Conservation (phyloP, 257 asterid genomes). For the Penstemon davidsonii region DNA sequence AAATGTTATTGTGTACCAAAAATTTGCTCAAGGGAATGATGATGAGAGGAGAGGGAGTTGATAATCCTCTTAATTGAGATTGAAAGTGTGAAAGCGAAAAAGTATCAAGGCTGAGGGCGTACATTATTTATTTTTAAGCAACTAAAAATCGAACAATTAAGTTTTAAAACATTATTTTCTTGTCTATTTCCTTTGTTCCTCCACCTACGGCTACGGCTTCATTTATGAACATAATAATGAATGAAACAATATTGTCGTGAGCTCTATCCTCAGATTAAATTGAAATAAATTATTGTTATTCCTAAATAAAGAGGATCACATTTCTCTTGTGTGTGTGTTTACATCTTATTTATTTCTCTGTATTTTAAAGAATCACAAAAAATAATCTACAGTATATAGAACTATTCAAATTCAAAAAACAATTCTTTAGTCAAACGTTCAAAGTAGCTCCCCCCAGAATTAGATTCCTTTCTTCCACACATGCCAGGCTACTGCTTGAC, state of each 20-base stretch:
- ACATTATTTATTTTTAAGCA: too few species aligned
- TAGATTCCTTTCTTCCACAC: slow-evolving; percentile 11
- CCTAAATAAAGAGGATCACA: slow-evolving; percentile 15
- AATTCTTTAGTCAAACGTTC: slow-evolving; percentile 31
- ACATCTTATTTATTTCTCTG: neutral
- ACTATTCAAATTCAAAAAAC: neutral
- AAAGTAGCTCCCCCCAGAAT: slow-evolving; percentile 15
- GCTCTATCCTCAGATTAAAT: neutral
- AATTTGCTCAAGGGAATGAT: too few species aligned
- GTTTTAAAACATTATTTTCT: too few species aligned
- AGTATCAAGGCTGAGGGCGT: too few species aligned
- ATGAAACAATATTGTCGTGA: neutral
- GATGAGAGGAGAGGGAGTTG: too few species aligned
- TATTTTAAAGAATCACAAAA: neutral
- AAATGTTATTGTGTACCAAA: too few species aligned
- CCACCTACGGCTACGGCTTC: too few species aligned
- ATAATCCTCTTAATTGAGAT: too few species aligned
- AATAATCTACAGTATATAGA: neutral
- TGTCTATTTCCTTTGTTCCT: too few species aligned
- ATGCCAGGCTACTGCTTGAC: neutral
- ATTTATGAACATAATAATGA: neutral
- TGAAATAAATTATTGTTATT: neutral
- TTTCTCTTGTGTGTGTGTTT: slow-evolving; percentile 10
- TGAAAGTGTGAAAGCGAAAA: too few species aligned
- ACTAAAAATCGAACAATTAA: too few species aligned